Conservation (phyloP, 169 alveolate genomes). For the Plasmodium sp. region DNA sequence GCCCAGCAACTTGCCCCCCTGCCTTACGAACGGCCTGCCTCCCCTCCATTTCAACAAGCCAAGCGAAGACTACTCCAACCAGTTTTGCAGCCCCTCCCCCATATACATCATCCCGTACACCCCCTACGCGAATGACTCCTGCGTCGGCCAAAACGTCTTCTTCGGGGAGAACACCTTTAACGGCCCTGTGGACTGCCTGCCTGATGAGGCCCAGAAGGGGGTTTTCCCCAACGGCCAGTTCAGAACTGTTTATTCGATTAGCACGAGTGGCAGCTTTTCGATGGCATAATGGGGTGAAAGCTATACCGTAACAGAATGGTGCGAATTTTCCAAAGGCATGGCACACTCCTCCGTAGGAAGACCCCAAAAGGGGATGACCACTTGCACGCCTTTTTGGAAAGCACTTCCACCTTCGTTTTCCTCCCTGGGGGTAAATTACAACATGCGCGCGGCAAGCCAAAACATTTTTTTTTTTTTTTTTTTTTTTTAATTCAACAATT, state of each 20-base stretch:
- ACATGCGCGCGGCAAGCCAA: not conserved
- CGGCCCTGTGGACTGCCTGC: constrained; percentile 4
- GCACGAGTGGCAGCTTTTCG: constrained; percentile 24
- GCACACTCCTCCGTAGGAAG: not conserved
- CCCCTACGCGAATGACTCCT: constrained; percentile 2
- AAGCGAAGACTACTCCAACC: not conserved
- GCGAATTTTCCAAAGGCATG: not conserved
- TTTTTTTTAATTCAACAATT: not conserved
- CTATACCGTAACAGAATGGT: not conserved
- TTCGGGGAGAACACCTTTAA: not conserved
- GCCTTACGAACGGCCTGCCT: not conserved
- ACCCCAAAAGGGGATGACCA: not conserved
- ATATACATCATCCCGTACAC: constrained; percentile 1
- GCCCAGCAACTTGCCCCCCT: not conserved
- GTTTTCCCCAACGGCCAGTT: not conserved
- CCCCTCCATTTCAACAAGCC: constrained; percentile 4
- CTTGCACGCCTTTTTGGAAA: not conserved
- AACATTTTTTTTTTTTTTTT: not conserved
- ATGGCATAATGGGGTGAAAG: not conserved
- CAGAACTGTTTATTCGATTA: constrained; percentile 25
- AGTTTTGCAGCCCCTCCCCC: not conserved
- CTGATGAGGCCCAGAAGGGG: constrained; percentile 1
- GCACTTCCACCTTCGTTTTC: not conserved
- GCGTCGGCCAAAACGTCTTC: not conserved
- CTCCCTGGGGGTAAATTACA: not conserved